phyloP scores from a whole-genome alignment of 2,329 filamentous ascomycete species.

The Teratosphaeria nubilosa region DNA sequence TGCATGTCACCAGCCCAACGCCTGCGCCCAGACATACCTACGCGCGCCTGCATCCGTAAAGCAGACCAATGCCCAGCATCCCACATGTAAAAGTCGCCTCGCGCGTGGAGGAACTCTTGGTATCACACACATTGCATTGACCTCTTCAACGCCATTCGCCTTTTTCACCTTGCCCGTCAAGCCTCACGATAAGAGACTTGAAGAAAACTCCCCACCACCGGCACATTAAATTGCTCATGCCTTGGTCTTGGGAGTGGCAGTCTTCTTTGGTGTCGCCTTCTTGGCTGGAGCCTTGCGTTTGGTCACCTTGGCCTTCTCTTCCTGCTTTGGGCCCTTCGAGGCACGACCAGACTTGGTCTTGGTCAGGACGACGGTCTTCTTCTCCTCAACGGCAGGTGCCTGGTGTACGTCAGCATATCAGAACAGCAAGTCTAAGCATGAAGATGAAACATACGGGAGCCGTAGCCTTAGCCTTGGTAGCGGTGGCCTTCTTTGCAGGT shows the following conservation, averaged over 20 bases:
- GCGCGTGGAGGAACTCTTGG: constrained; percentile 3
- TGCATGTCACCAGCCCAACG: neutral
- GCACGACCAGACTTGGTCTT: constrained; percentile 85
- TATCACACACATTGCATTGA: constrained; percentile 8
- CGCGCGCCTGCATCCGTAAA: constrained; percentile 1
- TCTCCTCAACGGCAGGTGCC: constrained; percentile 59
- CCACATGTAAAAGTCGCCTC: neutral
- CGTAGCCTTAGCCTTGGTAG: constrained; percentile 33
- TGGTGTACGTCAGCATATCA: constrained; percentile 22
- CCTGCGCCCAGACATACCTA: neutral
- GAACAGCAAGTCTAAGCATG: neutral
- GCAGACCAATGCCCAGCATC: constrained; percentile 1
- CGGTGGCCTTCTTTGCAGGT: constrained; percentile 17
- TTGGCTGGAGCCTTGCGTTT: constrained; percentile 35
- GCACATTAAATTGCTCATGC: neutral
- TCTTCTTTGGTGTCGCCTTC: constrained; percentile 36
- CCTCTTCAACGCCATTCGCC: constrained; percentile 10
- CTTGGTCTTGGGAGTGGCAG: constrained; percentile 18
- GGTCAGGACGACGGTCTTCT: constrained; percentile 54
- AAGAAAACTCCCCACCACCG: neutral
- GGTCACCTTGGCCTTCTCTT: constrained; percentile 25
- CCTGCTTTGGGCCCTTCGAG: constrained; percentile 53
- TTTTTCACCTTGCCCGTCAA: neutral
- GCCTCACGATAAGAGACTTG: neutral
- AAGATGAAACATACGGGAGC: constrained; percentile 18